These are phyloP conservation scores for Rhodotorula sp. DNA, from an alignment of 1,284 basidiomycete genomes.

Conservation along the genomic window DNA sequence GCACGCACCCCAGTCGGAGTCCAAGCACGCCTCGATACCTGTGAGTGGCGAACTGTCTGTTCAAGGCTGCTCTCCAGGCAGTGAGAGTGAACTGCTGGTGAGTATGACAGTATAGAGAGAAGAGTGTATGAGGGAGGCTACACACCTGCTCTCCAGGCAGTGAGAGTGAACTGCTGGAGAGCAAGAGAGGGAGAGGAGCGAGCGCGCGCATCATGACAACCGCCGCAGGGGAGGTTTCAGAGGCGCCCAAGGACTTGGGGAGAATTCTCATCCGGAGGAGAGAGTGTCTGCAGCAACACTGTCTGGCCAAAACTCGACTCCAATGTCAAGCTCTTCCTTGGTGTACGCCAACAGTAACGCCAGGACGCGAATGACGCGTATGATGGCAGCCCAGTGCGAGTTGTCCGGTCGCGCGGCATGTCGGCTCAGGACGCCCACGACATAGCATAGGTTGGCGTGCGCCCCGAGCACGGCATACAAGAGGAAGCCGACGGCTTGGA, in stretches of 20 bases:
- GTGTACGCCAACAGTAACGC: slow-evolving; percentile 46
- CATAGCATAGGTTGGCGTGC: slow-evolving; percentile 48
- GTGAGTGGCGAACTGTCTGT: slow-evolving; percentile 3
- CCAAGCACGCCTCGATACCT: slow-evolving; percentile 14
- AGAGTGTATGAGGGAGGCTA: too few relatives aligned
- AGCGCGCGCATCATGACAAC: too few relatives aligned
- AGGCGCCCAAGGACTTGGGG: too few relatives aligned
- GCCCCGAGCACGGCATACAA: slow-evolving; percentile 48
- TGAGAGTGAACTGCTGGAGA: too few relatives aligned
- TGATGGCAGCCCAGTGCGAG: slow-evolving; percentile 42
- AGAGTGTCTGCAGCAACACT: too few relatives aligned
- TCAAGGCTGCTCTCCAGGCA: too few relatives aligned
- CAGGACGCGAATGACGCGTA: background rate
- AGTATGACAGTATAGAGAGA: too few relatives aligned
- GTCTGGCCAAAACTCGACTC: slow-evolving; percentile 30
- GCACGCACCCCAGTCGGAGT: slow-evolving; percentile 14
- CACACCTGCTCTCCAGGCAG: too few relatives aligned
- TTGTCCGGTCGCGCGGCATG: slow-evolving; percentile 44
- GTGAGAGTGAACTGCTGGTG: too few relatives aligned
- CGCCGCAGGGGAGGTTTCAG: too few relatives aligned
- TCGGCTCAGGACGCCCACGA: slow-evolving; percentile 46
- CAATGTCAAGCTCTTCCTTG: slow-evolving; percentile 43
- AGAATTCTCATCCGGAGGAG: too few relatives aligned
- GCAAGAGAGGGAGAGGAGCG: too few relatives aligned
- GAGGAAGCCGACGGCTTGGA: slow-evolving; percentile 44